These are phyloP conservation scores for Rhododendron ovatum DNA, from an alignment of 148 eudicot species.

Conservation along the genomic window DNA sequence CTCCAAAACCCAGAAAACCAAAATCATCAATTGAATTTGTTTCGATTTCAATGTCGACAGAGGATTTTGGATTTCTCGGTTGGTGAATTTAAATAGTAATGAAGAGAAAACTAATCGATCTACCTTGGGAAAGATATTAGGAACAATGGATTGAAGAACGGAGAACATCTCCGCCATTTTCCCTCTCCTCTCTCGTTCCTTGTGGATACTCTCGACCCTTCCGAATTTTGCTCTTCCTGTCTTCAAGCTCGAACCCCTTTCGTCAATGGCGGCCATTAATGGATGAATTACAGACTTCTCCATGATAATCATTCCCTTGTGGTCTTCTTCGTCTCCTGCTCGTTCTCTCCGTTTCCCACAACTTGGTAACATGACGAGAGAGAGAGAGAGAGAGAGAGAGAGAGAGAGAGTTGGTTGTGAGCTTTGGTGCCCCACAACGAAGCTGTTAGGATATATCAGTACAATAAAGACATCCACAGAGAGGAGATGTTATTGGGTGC, in stretches of 20 bases:
- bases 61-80: background rate
- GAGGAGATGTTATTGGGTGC: background rate
- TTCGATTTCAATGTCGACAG: background rate
- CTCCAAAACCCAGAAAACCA: background rate
- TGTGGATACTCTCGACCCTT: background rate
- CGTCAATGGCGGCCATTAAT: background rate
- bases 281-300: constrained; percentile 18
- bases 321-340: background rate
- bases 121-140: constrained; percentile 26
- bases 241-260: constrained; percentile 11
- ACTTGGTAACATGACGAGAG: background rate
- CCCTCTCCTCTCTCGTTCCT: constrained; percentile 25
- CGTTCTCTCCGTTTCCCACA: background rate
- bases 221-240: background rate
- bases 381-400: background rate
- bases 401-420: no score
- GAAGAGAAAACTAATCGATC: background rate
- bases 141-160: constrained; percentile 28
- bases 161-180: constrained; percentile 20
- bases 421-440: background rate
- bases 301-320: constrained; percentile 17
- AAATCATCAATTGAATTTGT: background rate
- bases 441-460: background rate
- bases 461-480: background rate
- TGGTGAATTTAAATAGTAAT: background rate